phyloP scores from a whole-genome alignment of 2,329 filamentous ascomycete species.

The Hymenoscyphus salicellus region DNA sequence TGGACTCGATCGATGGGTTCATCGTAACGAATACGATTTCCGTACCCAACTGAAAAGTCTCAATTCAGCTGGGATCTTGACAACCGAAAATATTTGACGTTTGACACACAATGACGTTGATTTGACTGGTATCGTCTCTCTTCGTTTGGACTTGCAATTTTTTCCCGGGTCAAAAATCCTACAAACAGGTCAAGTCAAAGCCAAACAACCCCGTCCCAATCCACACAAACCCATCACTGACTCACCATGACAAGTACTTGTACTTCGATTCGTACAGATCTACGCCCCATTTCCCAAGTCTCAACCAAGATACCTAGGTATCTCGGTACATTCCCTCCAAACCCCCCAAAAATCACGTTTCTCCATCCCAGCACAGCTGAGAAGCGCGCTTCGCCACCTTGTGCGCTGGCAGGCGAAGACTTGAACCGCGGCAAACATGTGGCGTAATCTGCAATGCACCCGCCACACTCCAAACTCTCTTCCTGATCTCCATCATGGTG shows the following conservation, averaged over 20 bases:
- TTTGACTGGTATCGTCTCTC: conserved; percentile 8
- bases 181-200: neutral
- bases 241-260: neutral
- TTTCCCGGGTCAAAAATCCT: neutral
- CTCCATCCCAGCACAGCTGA: conserved; percentile 31
- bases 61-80: conserved; percentile 12
- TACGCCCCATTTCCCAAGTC: conserved; percentile 1
- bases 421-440: conserved; percentile 21
- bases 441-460: conserved; percentile 27
- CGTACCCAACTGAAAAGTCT: neutral
- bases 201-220: too few species aligned
- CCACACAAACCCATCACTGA: neutral
- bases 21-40: neutral
- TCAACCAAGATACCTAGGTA: conserved; percentile 4
- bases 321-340: neutral
- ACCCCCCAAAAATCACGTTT: conserved; percentile 18
- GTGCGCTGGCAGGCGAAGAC: conserved; percentile 26
- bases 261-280: neutral
- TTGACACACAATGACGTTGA: conserved; percentile 9
- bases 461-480: conserved; percentile 17
- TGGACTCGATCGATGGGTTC: neutral
- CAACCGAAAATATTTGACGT: conserved; percentile 13
- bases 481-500: neutral
- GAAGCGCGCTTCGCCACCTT: conserved; percentile 17
- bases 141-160: neutral